These are phyloP conservation scores for Fusarium solani-melongenae DNA, from an alignment of 2,329 filamentous ascomycete genomes.

Conservation along the genomic window DNA sequence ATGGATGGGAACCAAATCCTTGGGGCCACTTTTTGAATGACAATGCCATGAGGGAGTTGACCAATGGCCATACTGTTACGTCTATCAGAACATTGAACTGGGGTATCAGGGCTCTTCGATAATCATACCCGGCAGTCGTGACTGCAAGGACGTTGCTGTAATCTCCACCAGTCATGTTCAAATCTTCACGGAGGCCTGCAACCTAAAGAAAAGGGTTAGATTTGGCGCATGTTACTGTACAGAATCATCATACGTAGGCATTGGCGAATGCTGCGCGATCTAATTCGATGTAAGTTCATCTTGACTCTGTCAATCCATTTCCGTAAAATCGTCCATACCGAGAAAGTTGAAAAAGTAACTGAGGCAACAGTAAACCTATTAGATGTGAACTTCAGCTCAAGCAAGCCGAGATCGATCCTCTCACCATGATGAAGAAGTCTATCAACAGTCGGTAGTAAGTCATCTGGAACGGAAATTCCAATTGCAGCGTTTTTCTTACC, in stretches of 20 bases:
- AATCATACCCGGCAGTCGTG: constrained; percentile 42
- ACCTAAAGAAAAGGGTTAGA: constrained; percentile 38
- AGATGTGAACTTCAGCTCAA: neutral
- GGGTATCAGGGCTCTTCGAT: neutral
- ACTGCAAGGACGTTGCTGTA: constrained; percentile 43
- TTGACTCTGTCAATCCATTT: neutral
- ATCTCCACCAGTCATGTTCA: constrained; percentile 56
- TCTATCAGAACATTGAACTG: neutral
- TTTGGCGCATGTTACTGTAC: fast-evolving
- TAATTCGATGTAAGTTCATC: neutral
- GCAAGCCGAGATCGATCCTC: fast-evolving
- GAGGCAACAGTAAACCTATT: constrained; percentile 48
- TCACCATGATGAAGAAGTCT: constrained; percentile 49
- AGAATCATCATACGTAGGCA: constrained; percentile 48
- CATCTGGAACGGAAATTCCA: neutral
- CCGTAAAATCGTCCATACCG: constrained; percentile 32
- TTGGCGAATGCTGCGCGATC: constrained; percentile 48
- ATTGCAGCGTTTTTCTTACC: constrained; percentile 25
- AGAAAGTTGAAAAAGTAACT: constrained; percentile 54
- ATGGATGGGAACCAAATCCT: constrained; percentile 68
- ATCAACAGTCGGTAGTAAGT: fast-evolving
- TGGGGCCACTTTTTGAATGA: constrained; percentile 69
- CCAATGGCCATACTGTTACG: constrained; percentile 55
- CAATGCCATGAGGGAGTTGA: constrained; percentile 67
- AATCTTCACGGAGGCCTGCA: constrained; percentile 56